Percentiles rank a stretch among this genome's conserved stretches.
Conservation (phyloP, 345 rosid species). For the Eucalyptus marginata region DNA sequence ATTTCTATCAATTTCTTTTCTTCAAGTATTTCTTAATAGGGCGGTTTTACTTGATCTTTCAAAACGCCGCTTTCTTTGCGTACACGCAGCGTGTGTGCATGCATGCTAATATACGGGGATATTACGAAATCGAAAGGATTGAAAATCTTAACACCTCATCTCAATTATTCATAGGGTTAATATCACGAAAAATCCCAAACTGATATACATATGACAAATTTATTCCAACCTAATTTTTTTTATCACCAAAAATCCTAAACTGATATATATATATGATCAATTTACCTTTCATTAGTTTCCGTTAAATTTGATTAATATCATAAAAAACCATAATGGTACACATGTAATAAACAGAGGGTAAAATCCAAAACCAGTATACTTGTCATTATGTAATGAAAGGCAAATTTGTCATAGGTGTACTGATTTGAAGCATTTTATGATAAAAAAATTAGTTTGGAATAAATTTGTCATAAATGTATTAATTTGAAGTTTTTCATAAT, state of each 20-base stretch:
- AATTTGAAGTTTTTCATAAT: too few species aligned
- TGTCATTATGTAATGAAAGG: fast-evolving
- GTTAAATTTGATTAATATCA: too few species aligned
- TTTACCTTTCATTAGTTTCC: fast-evolving
- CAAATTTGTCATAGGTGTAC: too few species aligned
- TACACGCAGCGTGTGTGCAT: background rate
- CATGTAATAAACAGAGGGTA: fast-evolving
- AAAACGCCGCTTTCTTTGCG: background rate
- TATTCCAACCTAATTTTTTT: fast-evolving
- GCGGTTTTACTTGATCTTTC: background rate
- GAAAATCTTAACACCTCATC: background rate
- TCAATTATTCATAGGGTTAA: too few species aligned
- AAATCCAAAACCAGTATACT: too few species aligned
- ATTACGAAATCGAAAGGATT: background rate
- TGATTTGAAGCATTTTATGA: too few species aligned
- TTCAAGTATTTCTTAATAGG: background rate
- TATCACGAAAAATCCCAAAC: fast-evolving
- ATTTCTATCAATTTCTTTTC: background rate
- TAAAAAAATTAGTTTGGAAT: fast-evolving
- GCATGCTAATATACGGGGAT: background rate
- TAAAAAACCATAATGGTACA: too few species aligned
- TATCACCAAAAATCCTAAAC: too few species aligned
- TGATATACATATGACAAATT: too few species aligned
- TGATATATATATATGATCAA: fast-evolving
- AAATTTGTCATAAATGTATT: too few species aligned